Base-by-base conservation (phyloP, 192 early-diverging fungal genomes). In the Coemansia sp. region DNA sequence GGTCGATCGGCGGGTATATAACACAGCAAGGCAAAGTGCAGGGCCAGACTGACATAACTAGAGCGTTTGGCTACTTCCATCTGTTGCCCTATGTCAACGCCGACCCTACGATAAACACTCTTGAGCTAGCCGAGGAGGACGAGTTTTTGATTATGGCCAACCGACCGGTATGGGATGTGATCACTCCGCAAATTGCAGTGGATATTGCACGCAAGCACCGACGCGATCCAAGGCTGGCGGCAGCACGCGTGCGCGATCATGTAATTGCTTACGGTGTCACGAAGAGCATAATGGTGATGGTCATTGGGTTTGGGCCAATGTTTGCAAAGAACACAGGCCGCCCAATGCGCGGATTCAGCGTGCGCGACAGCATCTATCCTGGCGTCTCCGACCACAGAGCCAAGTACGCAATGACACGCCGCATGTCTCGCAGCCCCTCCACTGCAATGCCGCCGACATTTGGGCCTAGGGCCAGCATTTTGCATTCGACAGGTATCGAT, bases 61-160 rank as follows among this genome's bases (percentile, higher is more conserved):
- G 93, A 21, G 88, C 87, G 3, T 95, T 96, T 83, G 94, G 94
- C 0, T 94, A 95, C 78, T 96, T 92, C 62, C 87, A 90, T 64
- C 70, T 93, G 48, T 83, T 92, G 8, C 92, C 93, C 7, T 80
- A 88, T 22, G 89, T 96, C 55, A 96, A 94, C 68, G 89, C 93
- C 10, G 91, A 94, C 54, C 93, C 94, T 10, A 92, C 76, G 40
- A 91, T 94, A 58, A 84, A 86, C 48, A 81, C 84, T 7, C 84
- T 93, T 15, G 85, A 89, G 21, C 74, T 96, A 63, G 84, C 91
- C 0, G 89, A 94, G 66, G 89, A 89, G 42, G 93, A 93, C 62
- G 92, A 94, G 72, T 90, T 92, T 71, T 63, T 92, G 41, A 90
- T 93, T 62, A 85, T 92, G 84, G 90, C 90, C 1, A 89, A 88